Evolutionary conservation across 2,329 filamentous ascomycete genomes (phyloP).

Genomic region (Xylariaceae sp.): DNA sequence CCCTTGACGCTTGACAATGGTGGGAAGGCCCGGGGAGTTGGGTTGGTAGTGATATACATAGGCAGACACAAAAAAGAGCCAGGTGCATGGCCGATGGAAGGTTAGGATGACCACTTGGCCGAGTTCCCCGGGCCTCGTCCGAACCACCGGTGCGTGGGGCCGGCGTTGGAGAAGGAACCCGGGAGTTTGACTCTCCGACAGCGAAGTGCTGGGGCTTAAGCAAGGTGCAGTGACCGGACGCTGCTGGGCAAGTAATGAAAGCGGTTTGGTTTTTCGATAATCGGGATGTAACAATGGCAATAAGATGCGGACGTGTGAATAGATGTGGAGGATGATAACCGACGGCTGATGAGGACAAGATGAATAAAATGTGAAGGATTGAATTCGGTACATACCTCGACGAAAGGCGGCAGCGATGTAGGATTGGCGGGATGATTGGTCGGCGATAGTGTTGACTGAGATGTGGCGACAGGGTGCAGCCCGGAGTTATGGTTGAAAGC

Average conservation of each 20-base stretch:
- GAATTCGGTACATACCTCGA: constrained; percentile 9
- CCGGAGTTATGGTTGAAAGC: constrained; percentile 22
- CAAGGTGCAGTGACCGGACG: not conserved
- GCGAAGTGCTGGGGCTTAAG: not conserved
- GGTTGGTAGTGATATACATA: constrained; percentile 10
- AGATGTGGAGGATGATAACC: not conserved
- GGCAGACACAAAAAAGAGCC: constrained; percentile 10
- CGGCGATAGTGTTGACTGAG: not conserved
- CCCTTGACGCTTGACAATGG: not conserved
- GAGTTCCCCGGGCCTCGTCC: constrained; percentile 4
- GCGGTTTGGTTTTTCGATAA: not conserved
- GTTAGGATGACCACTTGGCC: constrained; percentile 13
- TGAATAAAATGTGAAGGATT: not conserved
- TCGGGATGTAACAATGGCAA: not conserved
- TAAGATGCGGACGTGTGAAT: not conserved
- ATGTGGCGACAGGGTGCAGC: not conserved
- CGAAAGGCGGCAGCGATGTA: not conserved
- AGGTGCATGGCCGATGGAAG: not conserved
- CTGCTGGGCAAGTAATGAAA: not conserved
- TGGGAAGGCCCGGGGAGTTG: not conserved
- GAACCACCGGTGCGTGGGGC: constrained; percentile 14
- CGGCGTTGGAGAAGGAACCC: constrained; percentile 8
- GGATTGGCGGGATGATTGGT: not conserved
- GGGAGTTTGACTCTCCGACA: not conserved
- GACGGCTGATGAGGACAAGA: not conserved